phyloP scores from a whole-genome alignment of 805 yeast species.

The Monosporozyma yasuniensis region DNA sequence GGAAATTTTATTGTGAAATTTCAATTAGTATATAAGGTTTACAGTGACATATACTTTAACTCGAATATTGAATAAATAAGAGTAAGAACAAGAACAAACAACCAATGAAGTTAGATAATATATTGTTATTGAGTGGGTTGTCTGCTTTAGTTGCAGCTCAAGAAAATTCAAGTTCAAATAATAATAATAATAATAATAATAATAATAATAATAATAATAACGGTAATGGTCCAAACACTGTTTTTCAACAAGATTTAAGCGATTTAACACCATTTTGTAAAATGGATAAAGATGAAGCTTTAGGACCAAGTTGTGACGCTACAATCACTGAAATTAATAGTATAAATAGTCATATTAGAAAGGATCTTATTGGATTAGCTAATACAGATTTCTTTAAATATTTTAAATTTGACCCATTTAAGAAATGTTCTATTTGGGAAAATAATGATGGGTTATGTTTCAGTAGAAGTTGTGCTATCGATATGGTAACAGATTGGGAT shows the following conservation, averaged over 20 bases:
- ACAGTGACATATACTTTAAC: no score
- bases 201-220: neutral
- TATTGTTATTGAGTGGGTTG: neutral
- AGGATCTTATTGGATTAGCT: slow-evolving; percentile 49
- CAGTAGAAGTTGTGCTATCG: slow-evolving; percentile 84
- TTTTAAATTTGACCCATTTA: slow-evolving; percentile 76
- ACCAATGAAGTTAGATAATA: neutral
- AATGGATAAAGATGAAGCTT: slow-evolving; percentile 25
- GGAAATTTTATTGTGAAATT: neutral
- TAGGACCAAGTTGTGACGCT: slow-evolving; percentile 32
- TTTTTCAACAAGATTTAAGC: neutral
- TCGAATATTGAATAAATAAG: neutral
- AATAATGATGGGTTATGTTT: slow-evolving; percentile 74
- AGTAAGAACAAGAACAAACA: neutral
- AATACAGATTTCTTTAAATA: slow-evolving; percentile 76
- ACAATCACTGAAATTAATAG: slow-evolving; percentile 42
- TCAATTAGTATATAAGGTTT: neutral
- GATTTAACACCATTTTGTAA: slow-evolving; percentile 25
- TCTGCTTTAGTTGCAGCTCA: neutral
- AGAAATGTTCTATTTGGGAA: slow-evolving; percentile 79
- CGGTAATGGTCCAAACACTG: neutral
- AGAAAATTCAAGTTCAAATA: neutral
- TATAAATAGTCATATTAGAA: slow-evolving; percentile 45
- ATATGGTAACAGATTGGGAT: slow-evolving; percentile 65
- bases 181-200: neutral